A percentile compares a stretch with the other conserved stretches of the same genome.
Conservation (phyloP, 106 monocot species). For the Dioscorea zingiberensis region DNA sequence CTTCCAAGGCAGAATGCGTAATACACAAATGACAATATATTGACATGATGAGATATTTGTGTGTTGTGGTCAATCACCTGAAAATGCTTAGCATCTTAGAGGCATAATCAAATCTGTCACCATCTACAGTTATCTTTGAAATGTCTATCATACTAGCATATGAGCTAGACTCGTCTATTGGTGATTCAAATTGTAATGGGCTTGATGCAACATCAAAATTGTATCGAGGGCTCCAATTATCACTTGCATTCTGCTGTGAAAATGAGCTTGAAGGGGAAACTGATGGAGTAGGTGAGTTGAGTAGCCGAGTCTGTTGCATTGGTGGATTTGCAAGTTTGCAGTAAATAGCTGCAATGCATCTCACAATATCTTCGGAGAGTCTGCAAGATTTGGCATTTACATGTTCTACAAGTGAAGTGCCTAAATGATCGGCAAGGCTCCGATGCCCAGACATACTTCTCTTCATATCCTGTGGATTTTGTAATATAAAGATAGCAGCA, state of each 20-base stretch:
- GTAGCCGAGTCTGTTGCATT: conserved; percentile 12
- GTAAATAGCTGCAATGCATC: conserved; percentile 74
- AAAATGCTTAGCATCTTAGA: conserved; percentile 55
- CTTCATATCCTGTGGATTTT: conserved; percentile 28
- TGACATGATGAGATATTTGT: not conserved
- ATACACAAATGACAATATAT: too few relatives aligned
- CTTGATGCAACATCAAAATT: conserved; percentile 33
- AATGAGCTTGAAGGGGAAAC: conserved; percentile 60
- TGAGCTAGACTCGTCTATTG: conserved; percentile 25
- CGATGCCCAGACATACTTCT: conserved; percentile 25
- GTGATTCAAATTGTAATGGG: conserved; percentile 25
- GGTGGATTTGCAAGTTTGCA: conserved; percentile 54
- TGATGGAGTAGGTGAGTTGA: conserved; percentile 54
- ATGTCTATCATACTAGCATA: conserved; percentile 44
- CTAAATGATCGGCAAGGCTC: conserved; percentile 66
- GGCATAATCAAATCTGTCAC: conserved; percentile 59
- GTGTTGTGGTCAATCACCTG: conserved; percentile 37
- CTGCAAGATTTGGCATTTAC: conserved; percentile 44
- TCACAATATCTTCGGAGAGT: conserved; percentile 88
- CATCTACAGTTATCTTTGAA: conserved; percentile 55
- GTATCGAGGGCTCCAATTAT: conserved; percentile 61
- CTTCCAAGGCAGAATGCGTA: too few relatives aligned
- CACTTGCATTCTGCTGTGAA: conserved; percentile 30
- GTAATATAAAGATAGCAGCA: not conserved
- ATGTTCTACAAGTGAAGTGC: conserved; percentile 52